Evolutionary conservation across 495 filamentous ascomycete genomes (phyloP).

Genomic region (Letharia lupina): DNA sequence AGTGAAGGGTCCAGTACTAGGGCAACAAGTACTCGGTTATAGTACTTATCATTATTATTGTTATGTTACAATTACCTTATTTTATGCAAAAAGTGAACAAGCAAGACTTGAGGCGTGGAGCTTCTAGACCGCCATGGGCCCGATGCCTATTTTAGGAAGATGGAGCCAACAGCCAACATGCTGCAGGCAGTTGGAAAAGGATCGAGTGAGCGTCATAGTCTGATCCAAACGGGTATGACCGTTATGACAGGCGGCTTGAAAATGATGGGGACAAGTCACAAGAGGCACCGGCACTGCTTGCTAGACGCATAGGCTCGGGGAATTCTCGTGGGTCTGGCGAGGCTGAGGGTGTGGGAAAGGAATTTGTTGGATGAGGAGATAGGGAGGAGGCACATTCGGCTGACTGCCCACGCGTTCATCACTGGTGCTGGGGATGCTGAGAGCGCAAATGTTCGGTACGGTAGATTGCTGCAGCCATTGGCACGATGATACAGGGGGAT

Average conservation of each 20-base stretch:
- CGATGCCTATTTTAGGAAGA: not conserved
- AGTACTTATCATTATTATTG: too few relatives aligned
- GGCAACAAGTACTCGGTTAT: too few relatives aligned
- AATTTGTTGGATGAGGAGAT: too few relatives aligned
- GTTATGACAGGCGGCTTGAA: slow-evolving; percentile 3
- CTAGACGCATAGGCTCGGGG: not conserved
- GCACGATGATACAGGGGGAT: not conserved
- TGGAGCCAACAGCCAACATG: not conserved
- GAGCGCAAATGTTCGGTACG: slow-evolving; percentile 5
- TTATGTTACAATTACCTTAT: too few relatives aligned
- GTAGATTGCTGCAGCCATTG: not conserved
- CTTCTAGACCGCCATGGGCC: not conserved
- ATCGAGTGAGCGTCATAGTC: not conserved
- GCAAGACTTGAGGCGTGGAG: not conserved
- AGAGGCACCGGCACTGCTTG: not conserved
- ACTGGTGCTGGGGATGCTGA: not conserved
- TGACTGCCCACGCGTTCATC: too few relatives aligned
- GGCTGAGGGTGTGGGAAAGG: not conserved
- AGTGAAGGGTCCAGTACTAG: too few relatives aligned
- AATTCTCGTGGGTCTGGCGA: not conserved
- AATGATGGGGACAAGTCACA: not conserved
- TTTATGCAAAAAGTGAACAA: too few relatives aligned
- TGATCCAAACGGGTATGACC: slow-evolving; percentile 6
- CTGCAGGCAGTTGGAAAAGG: not conserved
- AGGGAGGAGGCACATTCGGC: too few relatives aligned